Evolutionary conservation across 345 rosid genomes (phyloP).

Genomic region (Moricandia arvensis): DNA sequence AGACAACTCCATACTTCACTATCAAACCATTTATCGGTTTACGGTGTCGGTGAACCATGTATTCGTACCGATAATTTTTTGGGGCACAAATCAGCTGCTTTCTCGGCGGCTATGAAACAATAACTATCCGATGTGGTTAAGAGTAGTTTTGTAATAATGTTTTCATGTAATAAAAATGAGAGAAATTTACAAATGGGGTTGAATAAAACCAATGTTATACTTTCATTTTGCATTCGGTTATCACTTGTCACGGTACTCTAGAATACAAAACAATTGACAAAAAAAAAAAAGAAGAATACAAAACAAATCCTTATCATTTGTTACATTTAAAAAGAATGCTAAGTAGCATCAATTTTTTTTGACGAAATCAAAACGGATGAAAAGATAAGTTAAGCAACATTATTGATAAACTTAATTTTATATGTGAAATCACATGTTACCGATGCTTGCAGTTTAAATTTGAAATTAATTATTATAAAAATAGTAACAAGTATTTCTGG

Average conservation of each 20-base stretch:
- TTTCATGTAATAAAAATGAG: conserved; percentile 25
- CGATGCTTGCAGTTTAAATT: conserved; percentile 28
- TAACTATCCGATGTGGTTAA: conserved; percentile 13
- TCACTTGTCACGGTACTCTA: too few species aligned
- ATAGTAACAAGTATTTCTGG: conserved; percentile 6
- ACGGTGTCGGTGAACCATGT: conserved; percentile 31
- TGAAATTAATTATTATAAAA: conserved; percentile 5
- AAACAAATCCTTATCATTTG: too few species aligned
- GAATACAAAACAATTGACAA: too few species aligned
- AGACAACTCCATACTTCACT: background rate
- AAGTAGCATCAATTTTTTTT: background rate
- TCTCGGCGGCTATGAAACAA: conserved; percentile 20
- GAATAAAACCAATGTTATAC: background rate
- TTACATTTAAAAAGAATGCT: background rate
- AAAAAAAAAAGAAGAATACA: too few species aligned
- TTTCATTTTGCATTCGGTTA: too few species aligned
- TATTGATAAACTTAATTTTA: background rate
- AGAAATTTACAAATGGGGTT: conserved; percentile 9
- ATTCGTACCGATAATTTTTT: conserved; percentile 8
- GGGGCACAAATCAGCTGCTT: conserved; percentile 13
- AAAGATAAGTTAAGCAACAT: conserved; percentile 2
- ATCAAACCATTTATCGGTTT: conserved; percentile 28
- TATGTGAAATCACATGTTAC: conserved; percentile 20
- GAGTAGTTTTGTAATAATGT: conserved; percentile 16
- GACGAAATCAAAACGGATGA: background rate